A percentile compares a stretch with the other conserved stretches of the same genome.
Evolutionary conservation across 805 yeast genomes (phyloP).

Genomic region (Barnettozyma botsteinii): DNA sequence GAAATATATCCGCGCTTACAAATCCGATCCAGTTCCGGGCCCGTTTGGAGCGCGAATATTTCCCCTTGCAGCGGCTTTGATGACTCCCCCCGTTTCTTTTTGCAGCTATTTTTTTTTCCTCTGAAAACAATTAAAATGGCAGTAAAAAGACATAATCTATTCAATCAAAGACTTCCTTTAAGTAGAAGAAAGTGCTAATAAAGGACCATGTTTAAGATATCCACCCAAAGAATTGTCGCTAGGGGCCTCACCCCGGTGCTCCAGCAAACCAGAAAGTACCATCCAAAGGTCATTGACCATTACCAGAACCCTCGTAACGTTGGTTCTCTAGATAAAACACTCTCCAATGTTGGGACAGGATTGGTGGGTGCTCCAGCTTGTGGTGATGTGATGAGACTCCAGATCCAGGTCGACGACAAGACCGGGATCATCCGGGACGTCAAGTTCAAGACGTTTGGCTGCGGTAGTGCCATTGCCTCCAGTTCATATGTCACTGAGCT

Average conservation of each 20-base stretch:
- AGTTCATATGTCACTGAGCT: conserved; percentile 92
- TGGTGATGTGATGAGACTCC: conserved; percentile 98
- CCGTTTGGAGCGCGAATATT: conserved; percentile 1
- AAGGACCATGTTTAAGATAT: conserved; percentile 20
- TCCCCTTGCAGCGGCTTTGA: neutral
- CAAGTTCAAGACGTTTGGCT: conserved; percentile 98
- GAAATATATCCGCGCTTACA: neutral
- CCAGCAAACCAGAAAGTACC: conserved; percentile 48
- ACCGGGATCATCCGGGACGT: conserved; percentile 92
- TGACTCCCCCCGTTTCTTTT: neutral
- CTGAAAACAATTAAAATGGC: too few species aligned
- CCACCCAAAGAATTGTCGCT: conserved; percentile 12
- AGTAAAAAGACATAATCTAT: too few species aligned
- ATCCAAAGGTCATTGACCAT: conserved; percentile 92
- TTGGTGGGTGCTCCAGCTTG: conserved; percentile 99
- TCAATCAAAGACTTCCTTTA: too few species aligned
- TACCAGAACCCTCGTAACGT: conserved; percentile 96
- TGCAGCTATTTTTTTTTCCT: too few species aligned
- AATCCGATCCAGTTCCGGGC: conserved; percentile 2
- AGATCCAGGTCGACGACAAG: conserved; percentile 85
- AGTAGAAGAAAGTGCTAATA: neutral
- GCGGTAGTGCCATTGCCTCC: conserved; percentile 97
- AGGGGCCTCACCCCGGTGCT: conserved; percentile 18
- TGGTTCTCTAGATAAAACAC: conserved; percentile 80
- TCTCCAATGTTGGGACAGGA: conserved; percentile 85